Evolutionary conservation across 2,329 filamentous ascomycete species (phyloP).

Genomic region (Basipetospora chlamydospora): DNA sequence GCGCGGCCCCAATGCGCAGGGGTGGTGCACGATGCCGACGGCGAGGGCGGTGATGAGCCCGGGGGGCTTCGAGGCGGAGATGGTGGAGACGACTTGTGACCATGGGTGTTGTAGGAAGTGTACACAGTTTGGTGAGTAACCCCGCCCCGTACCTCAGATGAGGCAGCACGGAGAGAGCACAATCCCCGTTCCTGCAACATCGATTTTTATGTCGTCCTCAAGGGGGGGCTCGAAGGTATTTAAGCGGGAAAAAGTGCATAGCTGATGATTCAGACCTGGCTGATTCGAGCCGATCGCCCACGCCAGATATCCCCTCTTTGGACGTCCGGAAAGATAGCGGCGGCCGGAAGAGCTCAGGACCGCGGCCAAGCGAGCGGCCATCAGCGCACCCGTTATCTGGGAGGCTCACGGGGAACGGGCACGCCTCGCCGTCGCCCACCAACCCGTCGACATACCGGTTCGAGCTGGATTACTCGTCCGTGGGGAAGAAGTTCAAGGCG

Average conservation of each 20-base stretch:
- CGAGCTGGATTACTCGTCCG: slow-evolving; percentile 15
- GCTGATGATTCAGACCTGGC: no score
- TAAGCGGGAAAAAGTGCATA: no score
- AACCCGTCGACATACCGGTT: slow-evolving; percentile 14
- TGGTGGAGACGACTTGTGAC: slow-evolving; percentile 28
- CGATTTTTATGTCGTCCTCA: no score
- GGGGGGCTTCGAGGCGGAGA: slow-evolving; percentile 18
- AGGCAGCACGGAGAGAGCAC: neutral
- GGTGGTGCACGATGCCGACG: slow-evolving; percentile 33
- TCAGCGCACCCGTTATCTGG: slow-evolving; percentile 8
- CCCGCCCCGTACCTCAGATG: neutral
- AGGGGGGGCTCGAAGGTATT: no score
- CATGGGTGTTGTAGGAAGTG: slow-evolving; percentile 39
- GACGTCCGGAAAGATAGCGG: neutral
- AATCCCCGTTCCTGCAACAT: no score
- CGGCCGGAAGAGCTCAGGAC: neutral
- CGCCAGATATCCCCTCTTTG: neutral
- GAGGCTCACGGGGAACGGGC: no score
- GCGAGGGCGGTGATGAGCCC: slow-evolving; percentile 17
- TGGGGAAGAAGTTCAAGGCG: slow-evolving; percentile 12
- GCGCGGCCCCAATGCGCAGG: slow-evolving; percentile 33
- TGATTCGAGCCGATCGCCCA: slow-evolving; percentile 1
- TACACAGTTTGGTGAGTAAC: slow-evolving; percentile 25
- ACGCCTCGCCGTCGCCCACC: slow-evolving; percentile 10
- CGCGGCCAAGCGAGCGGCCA: neutral